Evolutionary conservation across 2,329 filamentous ascomycete species (phyloP).

Genomic region (Onygena corvina): DNA sequence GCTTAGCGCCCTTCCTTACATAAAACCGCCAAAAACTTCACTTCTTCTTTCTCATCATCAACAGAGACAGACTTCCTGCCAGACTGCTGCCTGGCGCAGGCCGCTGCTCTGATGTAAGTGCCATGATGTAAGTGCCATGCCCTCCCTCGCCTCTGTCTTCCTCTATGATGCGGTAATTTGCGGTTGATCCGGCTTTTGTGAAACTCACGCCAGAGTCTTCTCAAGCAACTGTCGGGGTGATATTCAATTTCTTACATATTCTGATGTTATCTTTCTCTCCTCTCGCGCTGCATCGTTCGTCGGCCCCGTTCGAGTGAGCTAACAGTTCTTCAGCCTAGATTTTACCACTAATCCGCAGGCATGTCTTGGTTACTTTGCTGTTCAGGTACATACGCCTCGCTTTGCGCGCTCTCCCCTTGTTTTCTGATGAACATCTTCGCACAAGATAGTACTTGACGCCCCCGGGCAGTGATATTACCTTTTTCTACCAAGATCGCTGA

Average conservation of each 20-base stretch:
- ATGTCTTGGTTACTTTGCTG: neutral
- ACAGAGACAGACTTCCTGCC: neutral
- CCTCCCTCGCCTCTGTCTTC: slow-evolving; percentile 11
- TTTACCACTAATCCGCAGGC: neutral
- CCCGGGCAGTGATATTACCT: slow-evolving; percentile 45
- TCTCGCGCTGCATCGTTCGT: neutral
- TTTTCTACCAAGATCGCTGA: slow-evolving; percentile 59
- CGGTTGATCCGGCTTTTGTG: slow-evolving; percentile 80
- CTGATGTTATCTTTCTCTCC: slow-evolving; percentile 46
- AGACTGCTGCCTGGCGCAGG: too few relatives aligned
- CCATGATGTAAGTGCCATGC: slow-evolving; percentile 17
- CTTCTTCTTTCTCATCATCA: slow-evolving; percentile 16
- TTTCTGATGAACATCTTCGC: slow-evolving; percentile 55
- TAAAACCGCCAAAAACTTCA: slow-evolving; percentile 8
- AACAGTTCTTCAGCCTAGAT: slow-evolving; percentile 9
- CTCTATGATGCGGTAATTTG: slow-evolving; percentile 94
- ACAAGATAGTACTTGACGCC: slow-evolving; percentile 59
- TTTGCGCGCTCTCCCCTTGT: slow-evolving; percentile 21
- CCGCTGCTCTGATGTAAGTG: neutral
- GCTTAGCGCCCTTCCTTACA: slow-evolving; percentile 14
- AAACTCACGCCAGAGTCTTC: slow-evolving; percentile 77
- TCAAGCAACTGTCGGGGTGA: slow-evolving; percentile 67
- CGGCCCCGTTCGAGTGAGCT: neutral
- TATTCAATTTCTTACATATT: slow-evolving; percentile 98
- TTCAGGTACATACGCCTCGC: neutral